phyloP scores from a whole-genome alignment of 1,139 yeast genomes.

The Magnusiomyces sp. region DNA sequence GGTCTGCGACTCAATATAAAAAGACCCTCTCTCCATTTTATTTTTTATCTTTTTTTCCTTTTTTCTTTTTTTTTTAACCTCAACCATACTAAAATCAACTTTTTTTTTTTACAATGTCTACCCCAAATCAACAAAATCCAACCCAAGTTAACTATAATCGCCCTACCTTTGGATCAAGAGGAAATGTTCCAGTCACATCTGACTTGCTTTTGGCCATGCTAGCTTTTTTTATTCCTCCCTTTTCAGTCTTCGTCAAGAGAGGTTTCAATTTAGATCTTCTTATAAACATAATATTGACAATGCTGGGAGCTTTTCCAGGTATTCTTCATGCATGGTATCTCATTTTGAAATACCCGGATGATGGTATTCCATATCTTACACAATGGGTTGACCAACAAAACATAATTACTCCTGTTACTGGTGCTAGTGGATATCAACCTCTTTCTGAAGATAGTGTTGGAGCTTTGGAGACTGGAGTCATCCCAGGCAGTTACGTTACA shows the following conservation, averaged over 20 bases:
- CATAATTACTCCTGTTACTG: background rate
- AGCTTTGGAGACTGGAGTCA: conserved; percentile 2
- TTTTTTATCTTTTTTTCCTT: too few species aligned
- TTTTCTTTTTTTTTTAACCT: background rate
- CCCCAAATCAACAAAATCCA: background rate
- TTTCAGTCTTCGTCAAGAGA: conserved; percentile 62
- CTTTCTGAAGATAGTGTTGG: background rate
- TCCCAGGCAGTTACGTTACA: background rate
- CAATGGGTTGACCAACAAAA: conserved; percentile 2
- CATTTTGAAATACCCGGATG: conserved; percentile 40
- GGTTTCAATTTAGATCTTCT: conserved; percentile 55
- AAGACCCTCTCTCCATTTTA: too few species aligned
- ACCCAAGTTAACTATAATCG: background rate
- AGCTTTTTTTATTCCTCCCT: conserved; percentile 59
- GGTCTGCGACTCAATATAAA: too few species aligned
- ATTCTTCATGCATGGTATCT: conserved; percentile 37
- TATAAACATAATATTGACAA: conserved; percentile 48
- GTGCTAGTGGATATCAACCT: conserved; percentile 1
- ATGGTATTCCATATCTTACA: conserved; percentile 41
- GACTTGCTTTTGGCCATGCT: conserved; percentile 49
- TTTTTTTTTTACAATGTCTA: background rate
- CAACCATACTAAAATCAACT: background rate
- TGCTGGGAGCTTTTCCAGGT: conserved; percentile 71
- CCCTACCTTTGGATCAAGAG: background rate
- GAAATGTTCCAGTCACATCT: conserved; percentile 15